Percentiles rank a stretch among this genome's conserved stretches.
Conservation (phyloP, 306 rosid genomes). For the Hylodesmum podocarpum region DNA sequence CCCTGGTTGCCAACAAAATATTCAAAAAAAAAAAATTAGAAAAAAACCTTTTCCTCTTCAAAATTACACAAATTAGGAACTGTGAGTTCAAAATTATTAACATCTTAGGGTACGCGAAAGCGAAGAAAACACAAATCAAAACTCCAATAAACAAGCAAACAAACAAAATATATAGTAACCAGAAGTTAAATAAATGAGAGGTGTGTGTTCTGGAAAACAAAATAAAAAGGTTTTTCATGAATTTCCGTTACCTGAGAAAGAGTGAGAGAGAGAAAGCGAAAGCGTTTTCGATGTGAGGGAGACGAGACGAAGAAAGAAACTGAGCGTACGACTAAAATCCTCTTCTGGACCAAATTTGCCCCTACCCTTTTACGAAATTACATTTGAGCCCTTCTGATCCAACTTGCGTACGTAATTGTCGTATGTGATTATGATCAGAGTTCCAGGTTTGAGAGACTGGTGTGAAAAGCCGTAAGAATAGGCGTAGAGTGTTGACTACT, state of each 20-base stretch:
- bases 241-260: conserved; percentile 25
- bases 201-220: background rate
- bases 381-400: background rate
- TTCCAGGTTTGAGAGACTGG: too few species aligned
- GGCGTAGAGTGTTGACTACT: background rate
- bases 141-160: background rate
- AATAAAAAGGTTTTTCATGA: background rate
- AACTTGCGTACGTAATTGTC: too few species aligned
- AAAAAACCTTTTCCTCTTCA: background rate
- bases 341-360: background rate
- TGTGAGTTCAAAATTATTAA: background rate
- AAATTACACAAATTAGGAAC: background rate
- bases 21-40: background rate
- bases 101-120: background rate
- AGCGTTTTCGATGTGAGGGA: conserved; percentile 20
- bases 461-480: background rate
- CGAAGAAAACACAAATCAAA: background rate
- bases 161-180: background rate
- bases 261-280: conserved; percentile 25
- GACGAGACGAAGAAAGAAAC: conserved; percentile 13
- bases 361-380: background rate
- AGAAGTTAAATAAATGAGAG: background rate
- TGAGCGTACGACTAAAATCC: conserved; percentile 35
- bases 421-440: too few species aligned
- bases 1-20: background rate